Conservation (phyloP, 495 filamentous ascomycete genomes). For the Rhizodiscina lignyota region DNA sequence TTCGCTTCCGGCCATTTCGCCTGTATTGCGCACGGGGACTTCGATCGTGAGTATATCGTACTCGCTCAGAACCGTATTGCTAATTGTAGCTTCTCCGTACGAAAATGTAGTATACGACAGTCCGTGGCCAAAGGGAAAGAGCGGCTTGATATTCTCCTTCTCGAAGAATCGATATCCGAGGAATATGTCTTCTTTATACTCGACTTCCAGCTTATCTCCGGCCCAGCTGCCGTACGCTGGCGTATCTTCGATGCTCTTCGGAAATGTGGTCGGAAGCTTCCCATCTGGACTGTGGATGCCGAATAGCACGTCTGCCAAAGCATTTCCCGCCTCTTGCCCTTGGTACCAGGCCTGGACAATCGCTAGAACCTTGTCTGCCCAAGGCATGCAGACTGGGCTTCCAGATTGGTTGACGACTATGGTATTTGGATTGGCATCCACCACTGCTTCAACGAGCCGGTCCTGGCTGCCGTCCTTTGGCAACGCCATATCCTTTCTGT, state of each 20-base stretch:
- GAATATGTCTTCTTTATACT: slow-evolving; percentile 68
- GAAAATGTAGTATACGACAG: slow-evolving; percentile 49
- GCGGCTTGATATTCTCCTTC: slow-evolving; percentile 40
- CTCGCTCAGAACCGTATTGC: slow-evolving; percentile 33
- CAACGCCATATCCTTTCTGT: slow-evolving; percentile 69
- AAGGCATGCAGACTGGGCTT: slow-evolving; percentile 74
- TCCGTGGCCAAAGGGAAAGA: slow-evolving; percentile 72
- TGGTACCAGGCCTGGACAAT: slow-evolving; percentile 42
- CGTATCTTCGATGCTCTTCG: slow-evolving; percentile 49
- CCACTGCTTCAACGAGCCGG: slow-evolving; percentile 50
- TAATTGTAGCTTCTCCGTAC: slow-evolving; percentile 46
- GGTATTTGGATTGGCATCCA: slow-evolving; percentile 53
- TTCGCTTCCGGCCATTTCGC: slow-evolving; percentile 40
- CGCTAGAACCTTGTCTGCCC: slow-evolving; percentile 48
- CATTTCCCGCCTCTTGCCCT: slow-evolving; percentile 29
- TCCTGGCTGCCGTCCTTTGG: slow-evolving; percentile 52
- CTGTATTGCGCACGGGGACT: slow-evolving; percentile 39
- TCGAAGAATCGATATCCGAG: slow-evolving; percentile 80
- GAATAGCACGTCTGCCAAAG: slow-evolving; percentile 50
- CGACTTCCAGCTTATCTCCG: slow-evolving; percentile 56
- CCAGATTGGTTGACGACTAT: slow-evolving; percentile 73
- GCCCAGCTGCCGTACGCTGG: slow-evolving; percentile 65
- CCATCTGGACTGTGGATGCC: slow-evolving; percentile 24
- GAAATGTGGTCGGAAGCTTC: slow-evolving; percentile 49
- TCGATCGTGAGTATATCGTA: slow-evolving; percentile 34